Conservation (phyloP, 176 grass and related monocot species). For the Cocos nucifera region DNA sequence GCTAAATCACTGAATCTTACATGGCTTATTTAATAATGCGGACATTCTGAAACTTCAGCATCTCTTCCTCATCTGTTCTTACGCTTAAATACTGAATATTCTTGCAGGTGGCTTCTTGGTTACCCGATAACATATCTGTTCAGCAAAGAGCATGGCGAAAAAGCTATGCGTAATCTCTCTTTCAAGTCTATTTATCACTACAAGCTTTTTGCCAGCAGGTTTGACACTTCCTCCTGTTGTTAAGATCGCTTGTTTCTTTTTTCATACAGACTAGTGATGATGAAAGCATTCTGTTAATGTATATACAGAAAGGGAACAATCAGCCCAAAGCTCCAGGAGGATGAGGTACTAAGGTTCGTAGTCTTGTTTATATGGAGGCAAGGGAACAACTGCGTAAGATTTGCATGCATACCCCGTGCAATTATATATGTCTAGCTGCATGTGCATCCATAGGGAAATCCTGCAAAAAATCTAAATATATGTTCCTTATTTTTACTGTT, state of each 20-base stretch:
- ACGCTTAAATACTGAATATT: neutral
- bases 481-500: too few relatives aligned
- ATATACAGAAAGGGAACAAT: constrained; percentile 11
- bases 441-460: too few relatives aligned
- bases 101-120: constrained; percentile 79
- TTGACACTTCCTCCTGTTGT: constrained; percentile 1
- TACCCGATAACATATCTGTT: constrained; percentile 84
- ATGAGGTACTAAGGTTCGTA: constrained; percentile 67
- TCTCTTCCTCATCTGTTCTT: neutral
- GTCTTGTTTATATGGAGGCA: neutral
- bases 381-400: too few relatives aligned
- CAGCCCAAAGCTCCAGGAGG: constrained; percentile 27
- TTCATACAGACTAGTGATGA: too few relatives aligned
- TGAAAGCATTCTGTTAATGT: neutral
- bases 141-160: constrained; percentile 37
- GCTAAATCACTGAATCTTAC: too few relatives aligned
- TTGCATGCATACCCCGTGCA: too few relatives aligned
- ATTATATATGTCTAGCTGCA: too few relatives aligned
- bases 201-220: constrained; percentile 57
- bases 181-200: constrained; percentile 67
- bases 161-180: constrained; percentile 34
- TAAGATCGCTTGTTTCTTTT: neutral
- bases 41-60: neutral
- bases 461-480: too few relatives aligned
- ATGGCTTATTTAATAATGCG: too few relatives aligned